These are phyloP conservation scores for Fistulifera solaris DNA, from an alignment of 108 stramenopile genomes.

Conservation along the genomic window DNA sequence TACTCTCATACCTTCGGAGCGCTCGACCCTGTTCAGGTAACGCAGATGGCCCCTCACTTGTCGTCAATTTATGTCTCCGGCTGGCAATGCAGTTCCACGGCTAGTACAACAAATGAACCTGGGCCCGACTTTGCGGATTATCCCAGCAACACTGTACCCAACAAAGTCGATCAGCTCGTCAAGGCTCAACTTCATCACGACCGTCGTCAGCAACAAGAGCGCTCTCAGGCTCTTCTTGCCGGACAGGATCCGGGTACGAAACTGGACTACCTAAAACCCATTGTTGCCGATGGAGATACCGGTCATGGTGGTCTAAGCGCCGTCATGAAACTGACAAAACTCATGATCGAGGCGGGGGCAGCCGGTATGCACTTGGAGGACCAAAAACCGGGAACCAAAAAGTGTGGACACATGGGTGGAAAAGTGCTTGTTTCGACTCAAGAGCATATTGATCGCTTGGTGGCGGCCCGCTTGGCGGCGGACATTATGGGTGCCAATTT, in stretches of 20 bases:
- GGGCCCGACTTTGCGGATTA: slow-evolving; percentile 79
- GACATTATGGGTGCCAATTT: slow-evolving; percentile 85
- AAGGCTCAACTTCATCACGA: slow-evolving; percentile 91
- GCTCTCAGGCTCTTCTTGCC: slow-evolving; percentile 45
- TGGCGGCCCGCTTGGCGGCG: slow-evolving; percentile 84
- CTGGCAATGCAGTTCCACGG: slow-evolving; percentile 92
- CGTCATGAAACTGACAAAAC: slow-evolving; percentile 92
- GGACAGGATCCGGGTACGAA: slow-evolving; percentile 47
- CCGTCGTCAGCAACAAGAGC: slow-evolving; percentile 84
- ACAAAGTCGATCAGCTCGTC: slow-evolving; percentile 92
- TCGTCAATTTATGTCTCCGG: slow-evolving; percentile 84
- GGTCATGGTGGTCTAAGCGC: slow-evolving; percentile 86
- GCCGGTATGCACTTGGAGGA: slow-evolving; percentile 81
- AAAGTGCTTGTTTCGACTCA: slow-evolving; percentile 91
- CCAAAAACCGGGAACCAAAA: slow-evolving; percentile 93
- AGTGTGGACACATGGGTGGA: slow-evolving; percentile 95
- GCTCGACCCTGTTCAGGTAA: slow-evolving; percentile 92
- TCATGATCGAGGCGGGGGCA: slow-evolving; percentile 92
- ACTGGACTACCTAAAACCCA: slow-evolving; percentile 89
- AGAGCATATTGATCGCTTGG: slow-evolving; percentile 91
- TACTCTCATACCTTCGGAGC: slow-evolving; percentile 94
- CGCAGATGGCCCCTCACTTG: slow-evolving; percentile 93
- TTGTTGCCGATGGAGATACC: slow-evolving; percentile 94
- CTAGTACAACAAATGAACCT: slow-evolving; percentile 89
- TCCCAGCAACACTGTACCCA: slow-evolving; percentile 84